A percentile compares a stretch with the other conserved stretches of the same genome.
These are phyloP conservation scores for Blastobotrys buckinghamii DNA, from an alignment of 1,139 yeast genomes.

Conservation along the genomic window DNA sequence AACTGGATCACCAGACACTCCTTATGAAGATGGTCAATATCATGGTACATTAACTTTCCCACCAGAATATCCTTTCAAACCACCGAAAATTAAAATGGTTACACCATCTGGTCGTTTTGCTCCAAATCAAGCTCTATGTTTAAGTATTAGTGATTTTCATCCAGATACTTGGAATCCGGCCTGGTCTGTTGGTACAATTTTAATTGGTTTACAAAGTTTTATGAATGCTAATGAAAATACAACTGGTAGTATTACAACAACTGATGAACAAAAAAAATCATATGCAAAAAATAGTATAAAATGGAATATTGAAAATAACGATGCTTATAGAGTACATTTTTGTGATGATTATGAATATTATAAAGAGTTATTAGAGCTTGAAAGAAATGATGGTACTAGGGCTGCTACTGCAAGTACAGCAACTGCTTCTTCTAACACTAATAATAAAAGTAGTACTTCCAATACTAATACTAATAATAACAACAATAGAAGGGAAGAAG, in stretches of 20 bases:
- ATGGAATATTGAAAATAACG: conserved; percentile 44
- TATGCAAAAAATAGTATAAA: conserved; percentile 50
- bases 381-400: not conserved
- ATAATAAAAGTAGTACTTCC: not conserved
- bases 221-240: conserved; percentile 43
- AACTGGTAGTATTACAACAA: conserved; percentile 40
- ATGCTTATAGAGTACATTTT: conserved; percentile 6
- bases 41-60: conserved; percentile 86
- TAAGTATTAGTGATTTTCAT: conserved; percentile 87
- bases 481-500: not conserved
- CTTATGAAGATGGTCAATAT: conserved; percentile 80
- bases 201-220: conserved; percentile 76
- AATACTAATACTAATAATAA: not conserved
- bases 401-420: not conserved
- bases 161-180: conserved; percentile 95
- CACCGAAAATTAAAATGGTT: conserved; percentile 83
- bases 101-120: conserved; percentile 83
- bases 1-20: conserved; percentile 83
- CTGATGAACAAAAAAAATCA: conserved; percentile 40
- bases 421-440: not conserved
- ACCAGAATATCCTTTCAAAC: conserved; percentile 82
- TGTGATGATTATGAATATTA: conserved; percentile 11
- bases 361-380: conserved; percentile 3
- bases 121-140: conserved; percentile 71
- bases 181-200: conserved; percentile 83